Evolutionary conservation across 768 basidiomycete species (phyloP).

Genomic region (Mycena rebaudengoi): DNA sequence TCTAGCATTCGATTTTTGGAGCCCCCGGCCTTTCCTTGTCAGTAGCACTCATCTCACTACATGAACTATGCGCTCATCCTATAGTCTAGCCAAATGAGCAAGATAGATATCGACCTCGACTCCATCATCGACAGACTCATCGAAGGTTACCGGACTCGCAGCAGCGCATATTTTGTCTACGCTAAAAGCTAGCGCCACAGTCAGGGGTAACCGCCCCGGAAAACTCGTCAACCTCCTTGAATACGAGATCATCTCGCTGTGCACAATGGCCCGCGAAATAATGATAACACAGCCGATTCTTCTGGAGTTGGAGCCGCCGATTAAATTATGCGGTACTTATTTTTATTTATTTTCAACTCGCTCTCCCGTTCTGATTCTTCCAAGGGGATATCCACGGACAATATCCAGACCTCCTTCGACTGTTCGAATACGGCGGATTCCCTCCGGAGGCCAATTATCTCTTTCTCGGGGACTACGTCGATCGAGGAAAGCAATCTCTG

Average conservation of each 20-base stretch:
- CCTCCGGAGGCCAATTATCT: constrained; percentile 91
- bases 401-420: constrained; percentile 83
- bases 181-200: constrained; percentile 45
- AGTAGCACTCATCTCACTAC: too few species aligned
- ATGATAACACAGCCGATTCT: constrained; percentile 88
- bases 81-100: too few species aligned
- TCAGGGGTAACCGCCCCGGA: constrained; percentile 85
- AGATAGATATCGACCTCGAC: constrained; percentile 88
- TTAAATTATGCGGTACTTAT: constrained; percentile 83
- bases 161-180: constrained; percentile 10
- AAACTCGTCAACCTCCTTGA: constrained; percentile 85
- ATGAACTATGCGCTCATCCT: too few species aligned
- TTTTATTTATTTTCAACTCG: neutral
- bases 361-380: too few species aligned
- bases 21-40: too few species aligned
- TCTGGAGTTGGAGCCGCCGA: constrained; percentile 66
- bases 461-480: constrained; percentile 71
- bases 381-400: constrained; percentile 90
- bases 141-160: constrained; percentile 73
- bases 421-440: constrained; percentile 89
- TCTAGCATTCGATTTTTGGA: too few species aligned
- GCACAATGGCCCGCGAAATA: constrained; percentile 84
- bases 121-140: constrained; percentile 86
- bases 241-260: constrained; percentile 87
- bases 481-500: constrained; percentile 22